Conservation (phyloP, 257 asterid genomes). For the Plantago elongata region DNA sequence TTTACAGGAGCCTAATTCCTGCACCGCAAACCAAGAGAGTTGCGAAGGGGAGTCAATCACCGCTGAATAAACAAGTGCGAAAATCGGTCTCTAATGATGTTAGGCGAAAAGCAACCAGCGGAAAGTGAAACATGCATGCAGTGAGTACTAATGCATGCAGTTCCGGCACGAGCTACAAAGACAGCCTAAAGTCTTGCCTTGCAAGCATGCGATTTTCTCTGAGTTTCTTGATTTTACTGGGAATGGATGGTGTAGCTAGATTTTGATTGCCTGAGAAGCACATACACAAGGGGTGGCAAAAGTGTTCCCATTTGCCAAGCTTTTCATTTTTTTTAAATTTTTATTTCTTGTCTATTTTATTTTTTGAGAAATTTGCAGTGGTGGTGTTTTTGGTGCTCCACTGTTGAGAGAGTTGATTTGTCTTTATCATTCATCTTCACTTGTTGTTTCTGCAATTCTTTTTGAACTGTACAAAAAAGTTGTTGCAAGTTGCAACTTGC, state of each 20-base stretch:
- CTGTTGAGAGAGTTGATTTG: slow-evolving; percentile 27
- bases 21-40: slow-evolving; percentile 46
- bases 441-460: slow-evolving; percentile 17
- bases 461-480: slow-evolving; percentile 18
- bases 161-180: slow-evolving; percentile 8
- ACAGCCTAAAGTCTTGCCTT: slow-evolving; percentile 12
- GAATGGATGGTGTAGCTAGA: slow-evolving; percentile 33
- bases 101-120: slow-evolving; percentile 43
- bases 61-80: slow-evolving; percentile 37
- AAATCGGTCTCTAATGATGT: slow-evolving; percentile 36
- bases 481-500: not conserved
- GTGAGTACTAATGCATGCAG: not conserved
- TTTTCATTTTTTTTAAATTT: slow-evolving; percentile 4
- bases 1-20: slow-evolving; percentile 56
- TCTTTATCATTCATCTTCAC: not conserved
- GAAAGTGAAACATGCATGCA: slow-evolving; percentile 38
- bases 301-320: slow-evolving; percentile 19
- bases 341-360: no score
- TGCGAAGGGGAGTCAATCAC: slow-evolving; percentile 35
- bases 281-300: slow-evolving; percentile 17
- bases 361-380: slow-evolving; percentile 22
- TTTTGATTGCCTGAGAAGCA: slow-evolving; percentile 9
- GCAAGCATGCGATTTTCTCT: slow-evolving; percentile 14
- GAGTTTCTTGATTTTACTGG: slow-evolving; percentile 16
- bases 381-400: slow-evolving; percentile 33